Evolutionary conservation across 2,329 filamentous ascomycete species (phyloP), one percentile per base, ranked within the genome.

Genomic region (Penicillium sp.): DNA sequence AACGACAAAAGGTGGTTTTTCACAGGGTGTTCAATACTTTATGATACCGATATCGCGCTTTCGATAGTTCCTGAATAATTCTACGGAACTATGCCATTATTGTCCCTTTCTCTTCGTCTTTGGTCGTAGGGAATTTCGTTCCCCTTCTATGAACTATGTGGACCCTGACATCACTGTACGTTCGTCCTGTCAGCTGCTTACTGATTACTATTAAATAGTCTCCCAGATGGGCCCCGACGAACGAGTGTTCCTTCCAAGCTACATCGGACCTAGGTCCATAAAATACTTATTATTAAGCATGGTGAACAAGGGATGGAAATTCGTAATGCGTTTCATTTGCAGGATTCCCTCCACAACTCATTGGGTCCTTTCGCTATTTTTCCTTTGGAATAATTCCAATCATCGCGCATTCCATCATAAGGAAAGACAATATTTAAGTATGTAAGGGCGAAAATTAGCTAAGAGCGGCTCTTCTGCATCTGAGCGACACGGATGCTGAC

Each of bases 401-500:
- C 51, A 53, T 53, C 36, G 49, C 47, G 39, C 45, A 44, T 54
- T 45, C 38, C 34, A 43, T 53, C 51, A 50, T 54, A 36, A 48
- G 37, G 19, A 33, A 32, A 31, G 32, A 25, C n/a, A 39, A n/a
- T 13, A 17, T 16, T 42, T 17, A 32, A 16, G 7, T 9, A 31
- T 30, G 28, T 45, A 55, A 33, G 48, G 48, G 36, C 49, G 42
- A 27, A 6, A 27, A 16, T 9, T 8, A 28, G 26, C 31, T 47
- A 55, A 30, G 48, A 52, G 37, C 49, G 44, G 29, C 56, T 39
- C 48, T 57, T 53, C 49, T 64, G 57, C 58, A 67, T 65, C 35
- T 61, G 57, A 7, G 74, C 75, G 53, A 86, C 64, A 39, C 83
- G 71, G 36, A 87, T 76, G 58, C 77, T 78, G 28, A 87, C 82